A percentile compares a stretch with the other conserved stretches of the same genome.
phyloP scores from a whole-genome alignment of 441 rosid species.

The Pelargonium cotyledonis region DNA sequence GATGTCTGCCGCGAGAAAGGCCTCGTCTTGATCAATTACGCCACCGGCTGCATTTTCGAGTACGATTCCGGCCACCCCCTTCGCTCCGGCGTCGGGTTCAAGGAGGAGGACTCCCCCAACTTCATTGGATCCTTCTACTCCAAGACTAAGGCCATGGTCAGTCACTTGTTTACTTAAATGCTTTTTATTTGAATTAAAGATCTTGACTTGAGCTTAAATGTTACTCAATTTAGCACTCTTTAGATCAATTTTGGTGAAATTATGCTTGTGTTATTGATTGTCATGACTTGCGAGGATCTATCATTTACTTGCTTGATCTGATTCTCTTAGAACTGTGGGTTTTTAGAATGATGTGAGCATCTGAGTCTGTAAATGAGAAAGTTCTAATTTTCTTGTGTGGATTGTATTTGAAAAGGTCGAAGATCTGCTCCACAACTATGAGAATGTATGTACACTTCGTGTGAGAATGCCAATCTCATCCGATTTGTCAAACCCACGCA shows the following conservation, averaged over 20 bases:
- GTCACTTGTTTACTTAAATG: not conserved
- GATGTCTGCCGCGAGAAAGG: no score
- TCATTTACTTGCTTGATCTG: no score
- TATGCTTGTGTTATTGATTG: no score
- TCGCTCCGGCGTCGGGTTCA: slow-evolving; percentile 74
- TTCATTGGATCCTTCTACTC: slow-evolving; percentile 83
- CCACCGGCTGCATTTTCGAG: slow-evolving; percentile 47
- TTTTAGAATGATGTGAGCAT: slow-evolving; percentile 1
- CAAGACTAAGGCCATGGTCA: slow-evolving; percentile 91
- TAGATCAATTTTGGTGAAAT: no score
- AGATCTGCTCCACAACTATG: slow-evolving; percentile 73
- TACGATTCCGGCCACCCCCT: slow-evolving; percentile 62
- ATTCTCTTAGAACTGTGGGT: not conserved
- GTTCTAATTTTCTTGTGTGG: not conserved
- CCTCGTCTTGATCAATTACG: no score
- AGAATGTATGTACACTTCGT: slow-evolving; percentile 75
- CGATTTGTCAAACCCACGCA: slow-evolving; percentile 22
- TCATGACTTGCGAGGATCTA: no score
- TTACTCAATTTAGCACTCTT: no score
- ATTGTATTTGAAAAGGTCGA: slow-evolving; percentile 44
- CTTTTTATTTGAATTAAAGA: not conserved
- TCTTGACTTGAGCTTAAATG: not conserved
- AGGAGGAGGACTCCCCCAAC: slow-evolving; percentile 85
- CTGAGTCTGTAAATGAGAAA: no score
- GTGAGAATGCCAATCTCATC: slow-evolving; percentile 93